Percentiles rank a stretch among this genome's conserved stretches.
phyloP scores from a whole-genome alignment of 1,284 basidiomycete genomes.

The Coniophora puteana region DNA sequence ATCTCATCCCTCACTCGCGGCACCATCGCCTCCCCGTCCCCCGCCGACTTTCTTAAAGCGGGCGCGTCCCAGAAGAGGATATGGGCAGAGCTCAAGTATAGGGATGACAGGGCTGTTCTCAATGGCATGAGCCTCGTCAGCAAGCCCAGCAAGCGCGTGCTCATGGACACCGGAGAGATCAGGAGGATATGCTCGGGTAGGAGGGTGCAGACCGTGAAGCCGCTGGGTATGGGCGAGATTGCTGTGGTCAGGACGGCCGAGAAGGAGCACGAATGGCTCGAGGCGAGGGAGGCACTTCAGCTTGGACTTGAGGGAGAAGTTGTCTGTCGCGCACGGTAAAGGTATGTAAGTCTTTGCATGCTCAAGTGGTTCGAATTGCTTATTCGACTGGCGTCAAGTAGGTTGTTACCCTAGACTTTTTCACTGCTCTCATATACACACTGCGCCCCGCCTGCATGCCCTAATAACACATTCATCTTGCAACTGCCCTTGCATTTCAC shows the following conservation, averaged over 20 bases:
- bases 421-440: not conserved
- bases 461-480: no score
- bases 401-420: slow-evolving; percentile 40
- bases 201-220: slow-evolving; percentile 67
- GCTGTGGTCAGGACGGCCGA: slow-evolving; percentile 73
- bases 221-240: slow-evolving; percentile 83
- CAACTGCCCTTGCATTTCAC: no score
- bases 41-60: slow-evolving; percentile 53
- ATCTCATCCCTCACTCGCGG: slow-evolving; percentile 79
- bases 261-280: slow-evolving; percentile 64
- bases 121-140: slow-evolving; percentile 35
- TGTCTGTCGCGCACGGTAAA: slow-evolving; percentile 67
- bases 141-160: slow-evolving; percentile 45
- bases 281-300: slow-evolving; percentile 55
- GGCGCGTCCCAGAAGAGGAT: slow-evolving; percentile 65
- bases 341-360: not conserved
- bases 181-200: slow-evolving; percentile 70
- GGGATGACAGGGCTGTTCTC: slow-evolving; percentile 81
- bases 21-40: slow-evolving; percentile 63
- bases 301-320: slow-evolving; percentile 68
- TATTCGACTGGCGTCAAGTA: not conserved
- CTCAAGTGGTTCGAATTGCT: not conserved
- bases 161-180: slow-evolving; percentile 72
- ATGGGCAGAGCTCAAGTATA: slow-evolving; percentile 90
- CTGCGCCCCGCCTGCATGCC: no score